Evolutionary conservation across 495 filamentous ascomycete genomes (phyloP).

Genomic region (Collariella sp.): DNA sequence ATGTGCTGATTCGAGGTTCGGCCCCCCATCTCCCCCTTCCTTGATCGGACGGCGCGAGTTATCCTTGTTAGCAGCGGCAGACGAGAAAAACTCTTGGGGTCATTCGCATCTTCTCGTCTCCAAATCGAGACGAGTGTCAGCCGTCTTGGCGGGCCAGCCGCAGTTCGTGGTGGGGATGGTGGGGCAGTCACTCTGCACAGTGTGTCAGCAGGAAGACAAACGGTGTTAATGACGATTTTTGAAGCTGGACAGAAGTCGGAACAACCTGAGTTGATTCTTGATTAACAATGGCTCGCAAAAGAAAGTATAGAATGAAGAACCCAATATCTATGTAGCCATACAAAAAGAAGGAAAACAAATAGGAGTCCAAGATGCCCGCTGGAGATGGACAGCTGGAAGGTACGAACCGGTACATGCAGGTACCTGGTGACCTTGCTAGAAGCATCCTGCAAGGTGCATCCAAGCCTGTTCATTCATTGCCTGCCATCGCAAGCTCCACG

Average conservation of each 20-base stretch:
- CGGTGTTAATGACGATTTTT: no score
- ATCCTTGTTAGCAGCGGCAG: no score
- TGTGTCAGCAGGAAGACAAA: neutral
- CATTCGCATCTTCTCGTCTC: constrained; percentile 2
- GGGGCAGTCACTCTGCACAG: neutral
- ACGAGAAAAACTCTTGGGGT: constrained; percentile 8
- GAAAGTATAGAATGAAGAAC: no score
- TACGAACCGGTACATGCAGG: neutral
- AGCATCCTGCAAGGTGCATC: neutral
- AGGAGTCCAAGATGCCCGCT: no score
- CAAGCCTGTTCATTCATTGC: neutral
- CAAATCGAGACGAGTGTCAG: constrained; percentile 6
- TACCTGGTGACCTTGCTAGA: no score
- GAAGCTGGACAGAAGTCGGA: no score
- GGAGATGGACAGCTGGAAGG: neutral
- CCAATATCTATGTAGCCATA: no score
- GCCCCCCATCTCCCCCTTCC: no score
- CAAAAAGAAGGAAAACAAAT: no score
- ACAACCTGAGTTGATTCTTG: no score
- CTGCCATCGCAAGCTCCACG: neutral
- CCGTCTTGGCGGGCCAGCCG: neutral
- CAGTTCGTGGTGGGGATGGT: neutral
- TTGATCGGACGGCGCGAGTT: neutral
- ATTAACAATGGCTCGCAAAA: no score
- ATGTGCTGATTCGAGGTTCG: neutral